phyloP scores from a whole-genome alignment of 192 early-diverging fungal species.

The Linnemannia hyalina region DNA sequence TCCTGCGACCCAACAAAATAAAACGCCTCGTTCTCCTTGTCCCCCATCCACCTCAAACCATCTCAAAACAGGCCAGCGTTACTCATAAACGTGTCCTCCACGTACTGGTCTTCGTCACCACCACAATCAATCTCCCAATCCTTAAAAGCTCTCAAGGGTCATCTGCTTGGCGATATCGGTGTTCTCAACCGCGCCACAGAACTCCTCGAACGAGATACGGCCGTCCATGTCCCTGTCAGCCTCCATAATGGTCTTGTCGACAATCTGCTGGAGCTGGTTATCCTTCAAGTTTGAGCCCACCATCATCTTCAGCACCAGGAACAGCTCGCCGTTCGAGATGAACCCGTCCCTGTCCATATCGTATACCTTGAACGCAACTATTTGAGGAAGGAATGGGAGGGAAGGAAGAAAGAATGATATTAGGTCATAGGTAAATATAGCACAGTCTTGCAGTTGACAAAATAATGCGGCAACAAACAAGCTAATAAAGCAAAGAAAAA shows the following conservation, averaged over 20 bases:
- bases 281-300: constrained; percentile 97
- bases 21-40: too few species aligned
- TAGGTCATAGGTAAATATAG: constrained; percentile 17
- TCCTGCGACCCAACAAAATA: too few species aligned
- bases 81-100: background rate
- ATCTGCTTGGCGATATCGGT: constrained; percentile 97
- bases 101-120: too few species aligned
- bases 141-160: constrained; percentile 84
- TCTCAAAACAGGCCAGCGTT: too few species aligned
- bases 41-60: too few species aligned
- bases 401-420: background rate
- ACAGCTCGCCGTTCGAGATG: constrained; percentile 99
- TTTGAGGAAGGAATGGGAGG: background rate
- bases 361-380: constrained; percentile 98
- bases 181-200: constrained; percentile 92
- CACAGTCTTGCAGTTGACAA: background rate
- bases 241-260: constrained; percentile 99
- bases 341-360: constrained; percentile 99
- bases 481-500: constrained; percentile 2
- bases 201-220: constrained; percentile 97
- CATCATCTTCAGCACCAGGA: constrained; percentile 99
- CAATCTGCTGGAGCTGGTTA: constrained; percentile 98
- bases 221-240: constrained; percentile 96
- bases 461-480: background rate
- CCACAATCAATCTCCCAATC: too few species aligned